Evolutionary conservation across 2,329 filamentous ascomycete genomes (phyloP).

Genomic region (Paecilomyces formosus): DNA sequence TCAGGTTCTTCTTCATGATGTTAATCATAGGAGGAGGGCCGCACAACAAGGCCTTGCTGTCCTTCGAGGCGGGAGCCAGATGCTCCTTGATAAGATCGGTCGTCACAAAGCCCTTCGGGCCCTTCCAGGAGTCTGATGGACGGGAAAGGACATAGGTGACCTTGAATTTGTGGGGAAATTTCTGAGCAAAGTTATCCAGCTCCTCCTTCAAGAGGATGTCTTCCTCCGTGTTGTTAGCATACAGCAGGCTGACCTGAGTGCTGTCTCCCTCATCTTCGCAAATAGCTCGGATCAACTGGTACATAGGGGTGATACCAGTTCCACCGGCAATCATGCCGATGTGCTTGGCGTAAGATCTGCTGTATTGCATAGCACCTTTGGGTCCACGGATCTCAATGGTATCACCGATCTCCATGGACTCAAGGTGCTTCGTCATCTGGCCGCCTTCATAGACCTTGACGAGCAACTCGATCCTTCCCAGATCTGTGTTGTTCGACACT

Average conservation of each 20-base stretch:
- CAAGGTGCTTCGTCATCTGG: neutral
- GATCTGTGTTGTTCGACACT: neutral
- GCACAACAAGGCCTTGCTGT: neutral
- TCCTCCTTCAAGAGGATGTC: neutral
- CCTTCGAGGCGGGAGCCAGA: neutral
- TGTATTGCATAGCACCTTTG: constrained; percentile 26
- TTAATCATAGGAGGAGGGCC: neutral
- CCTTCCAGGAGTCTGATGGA: neutral
- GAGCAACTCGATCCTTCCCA: neutral
- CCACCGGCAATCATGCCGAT: constrained; percentile 19
- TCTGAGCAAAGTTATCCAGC: neutral
- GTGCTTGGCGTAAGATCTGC: neutral
- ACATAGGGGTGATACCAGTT: constrained; percentile 39
- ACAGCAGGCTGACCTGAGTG: neutral
- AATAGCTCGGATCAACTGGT: constrained; percentile 44
- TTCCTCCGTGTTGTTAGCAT: neutral
- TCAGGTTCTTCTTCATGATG: neutral
- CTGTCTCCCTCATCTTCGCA: neutral
- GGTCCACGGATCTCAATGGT: constrained; percentile 31
- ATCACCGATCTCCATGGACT: neutral
- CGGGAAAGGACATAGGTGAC: neutral
- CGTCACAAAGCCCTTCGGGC: neutral
- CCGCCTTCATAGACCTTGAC: neutral
- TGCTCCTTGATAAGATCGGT: neutral
- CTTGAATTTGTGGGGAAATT: neutral